Evolutionary conservation across 78 protist genomes (phyloP).

Genomic region (Dictyostelium intermedium): DNA sequence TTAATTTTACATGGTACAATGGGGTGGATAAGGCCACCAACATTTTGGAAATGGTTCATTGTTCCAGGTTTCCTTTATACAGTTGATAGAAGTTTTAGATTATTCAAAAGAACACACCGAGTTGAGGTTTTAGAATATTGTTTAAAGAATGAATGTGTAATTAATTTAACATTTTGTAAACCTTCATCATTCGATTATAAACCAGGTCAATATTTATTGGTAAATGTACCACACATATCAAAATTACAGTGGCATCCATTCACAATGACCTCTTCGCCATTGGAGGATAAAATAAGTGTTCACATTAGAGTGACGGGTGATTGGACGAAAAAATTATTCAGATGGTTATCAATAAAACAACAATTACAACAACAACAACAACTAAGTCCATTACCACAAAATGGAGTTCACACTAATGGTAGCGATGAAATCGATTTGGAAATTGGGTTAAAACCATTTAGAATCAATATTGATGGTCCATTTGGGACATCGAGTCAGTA

Average conservation of each 20-base stretch:
- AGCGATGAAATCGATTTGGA: constrained; percentile 63
- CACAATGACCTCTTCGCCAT: constrained; percentile 94
- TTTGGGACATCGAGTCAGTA: constrained; percentile 92
- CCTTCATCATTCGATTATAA: constrained; percentile 65
- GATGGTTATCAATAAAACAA: constrained; percentile 16
- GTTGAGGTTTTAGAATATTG: constrained; percentile 36
- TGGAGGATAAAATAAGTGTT: constrained; percentile 80
- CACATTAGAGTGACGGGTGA: constrained; percentile 90
- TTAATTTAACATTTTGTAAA: constrained; percentile 77
- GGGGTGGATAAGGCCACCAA: constrained; percentile 39
- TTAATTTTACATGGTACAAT: constrained; percentile 85
- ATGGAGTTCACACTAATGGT: constrained; percentile 47
- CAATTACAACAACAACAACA: not conserved
- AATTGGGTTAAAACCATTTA: constrained; percentile 64
- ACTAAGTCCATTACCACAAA: not conserved
- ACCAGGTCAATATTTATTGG: constrained; percentile 93
- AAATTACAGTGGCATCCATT: constrained; percentile 95
- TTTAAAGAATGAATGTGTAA: constrained; percentile 79
- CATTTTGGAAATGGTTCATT: constrained; percentile 89
- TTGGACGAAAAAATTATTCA: constrained; percentile 78
- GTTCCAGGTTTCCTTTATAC: constrained; percentile 86
- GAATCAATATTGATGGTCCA: constrained; percentile 91
- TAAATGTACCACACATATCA: constrained; percentile 86
- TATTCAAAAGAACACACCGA: constrained; percentile 25
- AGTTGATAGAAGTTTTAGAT: constrained; percentile 86